Conservation (phyloP, 129 eudicot species). For the Gnaphalium uliginosum region DNA sequence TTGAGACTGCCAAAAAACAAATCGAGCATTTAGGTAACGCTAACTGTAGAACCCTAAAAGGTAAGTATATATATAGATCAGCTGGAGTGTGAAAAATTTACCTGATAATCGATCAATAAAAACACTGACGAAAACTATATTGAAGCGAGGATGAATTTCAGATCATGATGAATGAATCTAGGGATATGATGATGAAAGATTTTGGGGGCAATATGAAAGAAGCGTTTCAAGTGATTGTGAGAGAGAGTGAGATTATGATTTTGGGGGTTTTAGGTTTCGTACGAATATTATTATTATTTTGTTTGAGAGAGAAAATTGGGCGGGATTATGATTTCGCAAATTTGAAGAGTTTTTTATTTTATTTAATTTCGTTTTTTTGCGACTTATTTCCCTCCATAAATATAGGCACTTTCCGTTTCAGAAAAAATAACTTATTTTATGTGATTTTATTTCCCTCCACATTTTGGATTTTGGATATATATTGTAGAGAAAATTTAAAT, state of each 20-base stretch:
- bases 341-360: background rate
- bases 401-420: too few species aligned
- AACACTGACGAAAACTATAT: background rate
- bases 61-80: background rate
- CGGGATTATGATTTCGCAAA: background rate
- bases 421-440: too few species aligned
- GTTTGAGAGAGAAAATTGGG: background rate
- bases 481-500: too few species aligned
- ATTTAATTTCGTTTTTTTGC: too few species aligned
- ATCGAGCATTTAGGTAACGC: background rate
- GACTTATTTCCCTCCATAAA: too few species aligned
- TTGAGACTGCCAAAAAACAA: background rate
- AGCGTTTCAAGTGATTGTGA: slow-evolving; percentile 22
- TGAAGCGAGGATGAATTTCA: background rate
- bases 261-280: slow-evolving; percentile 27
- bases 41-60: background rate
- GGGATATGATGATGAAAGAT: background rate
- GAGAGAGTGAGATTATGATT: background rate
- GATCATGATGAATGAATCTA: background rate
- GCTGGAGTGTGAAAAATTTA: background rate
- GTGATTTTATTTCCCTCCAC: too few species aligned
- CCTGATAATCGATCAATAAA: slow-evolving; percentile 7
- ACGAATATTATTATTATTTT: background rate
- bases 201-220: slow-evolving; percentile 20
- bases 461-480: too few species aligned